phyloP scores from a whole-genome alignment of 768 basidiomycete species.

The Lentinula sp. region DNA sequence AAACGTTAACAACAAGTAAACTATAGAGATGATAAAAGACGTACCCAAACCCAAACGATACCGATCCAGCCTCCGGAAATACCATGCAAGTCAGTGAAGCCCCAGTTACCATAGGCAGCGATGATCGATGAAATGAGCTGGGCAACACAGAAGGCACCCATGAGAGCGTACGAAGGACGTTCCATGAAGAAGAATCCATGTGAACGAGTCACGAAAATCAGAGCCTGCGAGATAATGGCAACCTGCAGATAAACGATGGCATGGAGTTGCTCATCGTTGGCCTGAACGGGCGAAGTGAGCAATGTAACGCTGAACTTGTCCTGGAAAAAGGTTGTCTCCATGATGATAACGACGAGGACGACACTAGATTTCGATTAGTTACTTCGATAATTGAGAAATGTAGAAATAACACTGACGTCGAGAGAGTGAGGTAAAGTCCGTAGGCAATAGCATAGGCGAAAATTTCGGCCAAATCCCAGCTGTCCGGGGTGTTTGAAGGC shows the following conservation, averaged over 20 bases:
- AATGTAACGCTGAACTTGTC: slow-evolving; percentile 74
- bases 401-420: slow-evolving; percentile 60
- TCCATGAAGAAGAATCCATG: slow-evolving; percentile 98
- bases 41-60: slow-evolving; percentile 94
- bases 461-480: slow-evolving; percentile 95
- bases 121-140: slow-evolving; percentile 96
- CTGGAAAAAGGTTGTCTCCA: slow-evolving; percentile 88
- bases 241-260: slow-evolving; percentile 94
- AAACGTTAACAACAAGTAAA: slow-evolving; percentile 9
- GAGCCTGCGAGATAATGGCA: slow-evolving; percentile 96
- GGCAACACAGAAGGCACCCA: slow-evolving; percentile 87
- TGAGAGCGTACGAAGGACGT: slow-evolving; percentile 82
- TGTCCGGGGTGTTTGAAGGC: slow-evolving; percentile 88
- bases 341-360: slow-evolving; percentile 75
- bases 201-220: slow-evolving; percentile 94
- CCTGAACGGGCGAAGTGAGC: slow-evolving; percentile 25
- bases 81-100: slow-evolving; percentile 77
- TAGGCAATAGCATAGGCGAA: slow-evolving; percentile 95
- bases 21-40: slow-evolving; percentile 20
- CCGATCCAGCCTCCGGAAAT: slow-evolving; percentile 96
- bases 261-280: slow-evolving; percentile 75
- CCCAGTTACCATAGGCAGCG: slow-evolving; percentile 89
- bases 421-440: slow-evolving; percentile 87
- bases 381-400: not conserved
- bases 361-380: slow-evolving; percentile 37